Evolutionary conservation across 192 early-diverging fungal species (phyloP), one percentile per base, ranked within the genome.

Genomic region (Mycoemilia scoparia): DNA sequence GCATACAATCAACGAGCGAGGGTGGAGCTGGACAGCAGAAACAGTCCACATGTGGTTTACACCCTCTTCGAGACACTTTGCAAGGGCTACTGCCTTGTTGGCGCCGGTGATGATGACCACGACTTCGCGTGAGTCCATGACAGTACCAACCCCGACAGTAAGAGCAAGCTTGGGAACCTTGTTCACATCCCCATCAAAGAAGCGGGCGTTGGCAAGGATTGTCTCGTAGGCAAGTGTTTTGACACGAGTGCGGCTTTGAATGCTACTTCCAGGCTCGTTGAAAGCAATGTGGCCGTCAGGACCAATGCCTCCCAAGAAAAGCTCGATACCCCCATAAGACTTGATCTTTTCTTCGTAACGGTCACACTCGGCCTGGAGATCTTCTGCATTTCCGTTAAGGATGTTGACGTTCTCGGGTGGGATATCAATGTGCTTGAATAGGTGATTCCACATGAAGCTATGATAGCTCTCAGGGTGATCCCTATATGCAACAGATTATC

Each of bases 31-130:
- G 56, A 85, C 76, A 32, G 79, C 82, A 17, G 77, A 82, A 21
- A 87, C 79, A 15, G 79, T 82, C 77, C 77, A 86, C 79, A 85
- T 85, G 58, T 83, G 79, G 64, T 86, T 86, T 29, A 86, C 76
- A 15, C 79, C 75, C 43, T 74, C 71, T 29, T 65, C 82, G 41
- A 85, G 78, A 53, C 79, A 82, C 61, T 85, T 82, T 35, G 79
- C 77, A 27, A 85, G 59, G 2, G 82, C 79, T 31, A 76, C 56
- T 13, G 79, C 77, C 54, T 87, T 87, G 55, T 77, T 75, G 20
- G 83, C 83, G 36, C 83, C 83, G 24, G 78, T 84, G 43, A 87
- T 87, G 46, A 87, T 74, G 18, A 87, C 62, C 31, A 77, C 64
- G 11, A 87, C 80, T 49, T 87, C 83, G 30, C 76, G 70, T 13